Evolutionary conservation across 2,329 filamentous ascomycete genomes (phyloP).

Genomic region (Talaromyces islandicus): DNA sequence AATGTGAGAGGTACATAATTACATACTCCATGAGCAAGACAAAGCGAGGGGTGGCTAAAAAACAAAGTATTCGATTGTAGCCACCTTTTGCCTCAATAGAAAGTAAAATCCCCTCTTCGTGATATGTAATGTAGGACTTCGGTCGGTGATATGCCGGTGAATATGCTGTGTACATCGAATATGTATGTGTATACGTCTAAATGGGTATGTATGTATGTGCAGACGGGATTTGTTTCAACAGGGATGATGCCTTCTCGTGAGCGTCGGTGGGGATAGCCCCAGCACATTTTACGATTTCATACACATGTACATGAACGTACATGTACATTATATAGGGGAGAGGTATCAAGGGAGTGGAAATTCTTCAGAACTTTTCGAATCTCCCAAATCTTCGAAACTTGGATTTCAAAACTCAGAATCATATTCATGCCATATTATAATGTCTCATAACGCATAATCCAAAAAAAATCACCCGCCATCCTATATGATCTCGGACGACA

Average conservation of each 20-base stretch:
- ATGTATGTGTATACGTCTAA: background rate
- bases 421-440: background rate
- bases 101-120: background rate
- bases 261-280: background rate
- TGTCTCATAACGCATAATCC: background rate
- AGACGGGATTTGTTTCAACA: background rate
- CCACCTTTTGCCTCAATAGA: too few relatives aligned
- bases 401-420: background rate
- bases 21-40: background rate
- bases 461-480: background rate
- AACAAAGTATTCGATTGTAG: background rate
- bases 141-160: background rate
- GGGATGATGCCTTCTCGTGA: background rate
- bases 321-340: background rate
- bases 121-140: background rate
- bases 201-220: background rate
- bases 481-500: background rate
- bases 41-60: background rate
- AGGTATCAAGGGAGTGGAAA: background rate
- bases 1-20: background rate
- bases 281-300: background rate
- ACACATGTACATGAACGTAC: background rate
- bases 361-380: background rate
- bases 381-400: background rate
- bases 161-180: background rate